phyloP scores from a whole-genome alignment of 2,329 filamentous ascomycete genomes.

The Ceratocystis harringtonii region DNA sequence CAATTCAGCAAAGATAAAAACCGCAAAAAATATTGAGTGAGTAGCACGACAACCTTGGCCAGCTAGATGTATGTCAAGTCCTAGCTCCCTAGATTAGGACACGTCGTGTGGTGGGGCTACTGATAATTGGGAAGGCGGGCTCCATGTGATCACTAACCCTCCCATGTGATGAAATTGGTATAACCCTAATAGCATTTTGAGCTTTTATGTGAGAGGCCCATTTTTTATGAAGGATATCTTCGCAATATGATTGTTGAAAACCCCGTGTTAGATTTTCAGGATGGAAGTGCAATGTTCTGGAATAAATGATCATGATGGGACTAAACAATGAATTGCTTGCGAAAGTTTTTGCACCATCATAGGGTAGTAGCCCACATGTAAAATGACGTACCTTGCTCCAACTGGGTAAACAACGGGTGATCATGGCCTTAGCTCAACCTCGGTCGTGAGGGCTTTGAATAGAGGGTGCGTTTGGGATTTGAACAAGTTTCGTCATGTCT shows the following conservation, averaged over 20 bases:
- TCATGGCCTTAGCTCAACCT: background rate
- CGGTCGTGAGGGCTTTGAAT: background rate
- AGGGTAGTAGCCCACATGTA: background rate
- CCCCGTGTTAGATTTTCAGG: background rate
- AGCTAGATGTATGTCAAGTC: background rate
- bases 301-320: background rate
- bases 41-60: background rate
- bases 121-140: background rate
- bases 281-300: background rate
- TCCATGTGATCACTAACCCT: slow-evolving; percentile 8
- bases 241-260: background rate
- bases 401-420: slow-evolving; percentile 5
- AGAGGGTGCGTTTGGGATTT: background rate
- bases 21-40: background rate
- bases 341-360: background rate
- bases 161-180: no score
- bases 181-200: background rate
- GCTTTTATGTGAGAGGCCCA: no score
- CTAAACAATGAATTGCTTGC: background rate
- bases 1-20: background rate
- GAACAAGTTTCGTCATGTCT: background rate
- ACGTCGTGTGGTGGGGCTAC: slow-evolving; percentile 14
- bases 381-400: background rate
- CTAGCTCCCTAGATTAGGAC: slow-evolving; percentile 12
- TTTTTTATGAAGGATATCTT: no score